Percentiles rank a stretch among this genome's conserved stretches.
phyloP scores from a whole-genome alignment of 2,329 filamentous ascomycete genomes.

The Cladosporium austrohemisphaericum region DNA sequence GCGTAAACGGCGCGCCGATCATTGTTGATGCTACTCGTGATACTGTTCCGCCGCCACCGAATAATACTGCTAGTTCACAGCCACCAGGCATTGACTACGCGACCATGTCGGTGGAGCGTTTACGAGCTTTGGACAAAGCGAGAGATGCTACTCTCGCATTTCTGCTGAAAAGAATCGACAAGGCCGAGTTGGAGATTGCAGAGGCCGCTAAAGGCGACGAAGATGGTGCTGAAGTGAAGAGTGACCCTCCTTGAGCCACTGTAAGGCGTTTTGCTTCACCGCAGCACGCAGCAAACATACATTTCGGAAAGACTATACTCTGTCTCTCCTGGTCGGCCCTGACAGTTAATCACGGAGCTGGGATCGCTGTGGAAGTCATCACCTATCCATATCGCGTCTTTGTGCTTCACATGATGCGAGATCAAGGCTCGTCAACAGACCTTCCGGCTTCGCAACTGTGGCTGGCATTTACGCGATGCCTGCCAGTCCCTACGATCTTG shows the following conservation, averaged over 20 bases:
- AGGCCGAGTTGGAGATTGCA: constrained; percentile 39
- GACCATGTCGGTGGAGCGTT: constrained; percentile 38
- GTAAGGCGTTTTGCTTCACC: no score
- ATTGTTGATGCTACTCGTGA: constrained; percentile 11
- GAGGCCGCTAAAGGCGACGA: not conserved
- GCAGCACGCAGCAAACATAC: no score
- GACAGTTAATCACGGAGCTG: no score
- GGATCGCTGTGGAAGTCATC: no score
- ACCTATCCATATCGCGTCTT: no score
- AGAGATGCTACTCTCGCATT: constrained; percentile 52
- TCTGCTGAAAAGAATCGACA: constrained; percentile 51
- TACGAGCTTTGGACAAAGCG: constrained; percentile 46
- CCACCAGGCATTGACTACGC: constrained; percentile 37
- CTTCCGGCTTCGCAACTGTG: no score
- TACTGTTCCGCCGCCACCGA: not conserved
- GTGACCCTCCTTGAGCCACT: constrained; percentile 8
- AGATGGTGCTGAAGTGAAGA: not conserved
- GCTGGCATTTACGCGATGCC: no score
- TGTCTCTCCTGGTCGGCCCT: no score
- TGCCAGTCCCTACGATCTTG: no score
- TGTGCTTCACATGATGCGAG: no score
- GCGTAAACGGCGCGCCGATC: not conserved
- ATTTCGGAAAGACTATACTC: no score
- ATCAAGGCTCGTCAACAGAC: no score
- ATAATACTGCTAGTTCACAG: not conserved